These are phyloP conservation scores for Eucalyptus camaldulensis DNA, from an alignment of 345 rosid species.

Conservation along the genomic window DNA sequence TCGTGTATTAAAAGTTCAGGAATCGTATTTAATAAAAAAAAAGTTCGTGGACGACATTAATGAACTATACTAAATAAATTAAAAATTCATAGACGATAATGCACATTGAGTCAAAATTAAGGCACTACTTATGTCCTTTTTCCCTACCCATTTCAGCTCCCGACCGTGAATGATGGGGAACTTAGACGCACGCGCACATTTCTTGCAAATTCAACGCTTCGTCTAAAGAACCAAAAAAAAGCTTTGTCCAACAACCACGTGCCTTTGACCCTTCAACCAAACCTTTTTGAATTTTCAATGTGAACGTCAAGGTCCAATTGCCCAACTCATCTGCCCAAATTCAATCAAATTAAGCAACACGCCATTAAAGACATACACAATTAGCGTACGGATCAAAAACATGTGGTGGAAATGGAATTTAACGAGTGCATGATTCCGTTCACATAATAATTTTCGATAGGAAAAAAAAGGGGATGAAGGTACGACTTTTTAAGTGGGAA, in stretches of 20 bases:
- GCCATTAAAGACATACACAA: neutral
- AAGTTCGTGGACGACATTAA: rapidly evolving
- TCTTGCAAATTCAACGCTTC: neutral
- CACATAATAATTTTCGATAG: neutral
- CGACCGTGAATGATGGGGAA: neutral
- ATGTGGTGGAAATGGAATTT: neutral
- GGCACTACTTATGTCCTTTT: rapidly evolving
- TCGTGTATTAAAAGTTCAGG: rapidly evolving
- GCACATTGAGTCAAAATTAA: neutral
- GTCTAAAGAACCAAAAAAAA: too few relatives aligned
- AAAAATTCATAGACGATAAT: rapidly evolving
- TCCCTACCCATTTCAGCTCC: neutral
- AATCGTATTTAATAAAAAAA: rapidly evolving
- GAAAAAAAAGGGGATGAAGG: neutral
- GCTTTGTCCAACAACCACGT: neutral
- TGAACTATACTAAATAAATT: neutral
- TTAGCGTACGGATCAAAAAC: neutral
- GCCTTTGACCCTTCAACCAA: neutral
- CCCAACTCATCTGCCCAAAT: too few relatives aligned
- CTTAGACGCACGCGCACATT: neutral
- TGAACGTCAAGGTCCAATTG: neutral
- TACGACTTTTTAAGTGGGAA: neutral
- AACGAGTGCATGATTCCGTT: neutral
- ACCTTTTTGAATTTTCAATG: neutral
- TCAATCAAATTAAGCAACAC: neutral